phyloP scores from a whole-genome alignment of 768 basidiomycete species.

The Pholiota molesta region DNA sequence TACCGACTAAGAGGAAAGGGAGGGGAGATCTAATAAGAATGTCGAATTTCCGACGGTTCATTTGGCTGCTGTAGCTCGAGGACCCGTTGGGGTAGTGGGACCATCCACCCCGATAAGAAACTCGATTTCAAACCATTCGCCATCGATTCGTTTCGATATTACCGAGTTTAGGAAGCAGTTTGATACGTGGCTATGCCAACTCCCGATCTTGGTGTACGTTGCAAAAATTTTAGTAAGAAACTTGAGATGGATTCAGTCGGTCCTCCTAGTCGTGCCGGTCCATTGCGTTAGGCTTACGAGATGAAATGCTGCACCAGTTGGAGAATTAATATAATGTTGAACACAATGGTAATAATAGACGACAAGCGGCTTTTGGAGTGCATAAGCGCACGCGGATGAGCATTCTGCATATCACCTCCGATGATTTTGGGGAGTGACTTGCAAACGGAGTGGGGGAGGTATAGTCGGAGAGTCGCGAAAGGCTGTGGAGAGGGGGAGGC shows the following conservation, averaged over 20 bases:
- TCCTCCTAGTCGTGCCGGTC: neutral
- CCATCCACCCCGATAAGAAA: slow-evolving; percentile 13
- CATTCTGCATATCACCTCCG: neutral
- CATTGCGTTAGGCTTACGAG: neutral
- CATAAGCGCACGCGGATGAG: neutral
- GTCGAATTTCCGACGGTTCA: slow-evolving; percentile 9
- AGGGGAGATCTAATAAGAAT: slow-evolving; percentile 1
- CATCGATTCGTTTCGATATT: slow-evolving; percentile 11
- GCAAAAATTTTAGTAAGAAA: slow-evolving; percentile 1
- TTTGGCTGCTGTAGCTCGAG: slow-evolving; percentile 9
- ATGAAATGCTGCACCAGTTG: neutral
- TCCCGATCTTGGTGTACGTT: slow-evolving; percentile 1
- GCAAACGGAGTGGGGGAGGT: slow-evolving; percentile 1
- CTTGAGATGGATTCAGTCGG: neutral
- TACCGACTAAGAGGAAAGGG: slow-evolving; percentile 7
- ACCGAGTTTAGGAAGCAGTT: neutral
- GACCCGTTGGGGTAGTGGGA: neutral
- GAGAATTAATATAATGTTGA: neutral
- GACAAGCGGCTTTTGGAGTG: neutral
- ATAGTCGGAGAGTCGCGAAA: slow-evolving; percentile 15
- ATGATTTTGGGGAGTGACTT: neutral
- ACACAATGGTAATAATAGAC: neutral
- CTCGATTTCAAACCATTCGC: slow-evolving; percentile 6
- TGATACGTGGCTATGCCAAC: slow-evolving; percentile 12
- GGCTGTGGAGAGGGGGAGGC: slow-evolving; percentile 25